These are phyloP conservation scores for Lathyrus sativus DNA, from an alignment of 306 rosid species.

Conservation along the genomic window DNA sequence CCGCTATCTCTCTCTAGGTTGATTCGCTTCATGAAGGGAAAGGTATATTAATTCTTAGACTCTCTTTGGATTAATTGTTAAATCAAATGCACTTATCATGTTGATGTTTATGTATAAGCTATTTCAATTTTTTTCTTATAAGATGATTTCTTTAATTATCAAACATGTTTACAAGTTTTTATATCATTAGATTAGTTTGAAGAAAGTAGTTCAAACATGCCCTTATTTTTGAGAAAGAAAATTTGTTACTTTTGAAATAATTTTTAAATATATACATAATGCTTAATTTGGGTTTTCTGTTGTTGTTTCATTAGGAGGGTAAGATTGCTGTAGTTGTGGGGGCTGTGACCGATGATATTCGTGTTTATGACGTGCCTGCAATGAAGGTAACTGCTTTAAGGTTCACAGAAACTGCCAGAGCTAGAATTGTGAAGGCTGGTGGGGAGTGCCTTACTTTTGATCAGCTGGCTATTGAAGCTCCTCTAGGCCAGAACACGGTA, in stretches of 20 bases:
- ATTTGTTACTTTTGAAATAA: background rate
- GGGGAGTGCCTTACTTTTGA: slow-evolving; percentile 68
- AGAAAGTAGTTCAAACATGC: background rate
- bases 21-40: slow-evolving; percentile 56
- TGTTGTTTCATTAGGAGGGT: slow-evolving; percentile 38
- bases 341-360: slow-evolving; percentile 59
- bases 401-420: slow-evolving; percentile 74
- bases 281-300: background rate
- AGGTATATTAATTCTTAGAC: slow-evolving; percentile 29
- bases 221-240: background rate
- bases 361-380: slow-evolving; percentile 54
- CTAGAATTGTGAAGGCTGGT: slow-evolving; percentile 75
- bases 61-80: background rate
- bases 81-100: background rate
- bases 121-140: background rate
- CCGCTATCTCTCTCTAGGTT: slow-evolving; percentile 69
- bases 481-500: slow-evolving; percentile 69
- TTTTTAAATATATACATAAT: background rate
- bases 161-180: background rate
- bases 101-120: background rate
- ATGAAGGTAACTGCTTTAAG: slow-evolving; percentile 66
- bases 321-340: slow-evolving; percentile 67
- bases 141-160: background rate
- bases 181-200: background rate
- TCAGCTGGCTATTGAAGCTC: slow-evolving; percentile 64